Base-by-base conservation (phyloP, 2,329 filamentous ascomycete genomes). In the Trichothecium roseum region DNA sequence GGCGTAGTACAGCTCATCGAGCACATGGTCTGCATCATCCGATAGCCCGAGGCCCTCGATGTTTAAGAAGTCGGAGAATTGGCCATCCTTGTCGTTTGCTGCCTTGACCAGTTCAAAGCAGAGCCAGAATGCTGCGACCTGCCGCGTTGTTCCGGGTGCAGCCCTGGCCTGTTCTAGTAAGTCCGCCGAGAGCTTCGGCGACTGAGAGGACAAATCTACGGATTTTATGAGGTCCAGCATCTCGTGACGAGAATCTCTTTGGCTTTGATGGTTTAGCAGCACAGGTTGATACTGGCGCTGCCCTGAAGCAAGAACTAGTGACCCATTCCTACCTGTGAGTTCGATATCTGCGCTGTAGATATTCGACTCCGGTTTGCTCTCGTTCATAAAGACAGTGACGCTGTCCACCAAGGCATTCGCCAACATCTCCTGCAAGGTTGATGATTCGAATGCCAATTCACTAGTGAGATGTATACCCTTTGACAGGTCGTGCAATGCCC, bases 101-200 rank as follows among this genome's bases (percentile, higher is more conserved):
- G 72, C 67, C 48, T 78, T 78, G 8, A 88, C 57, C 2, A 89
- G 68, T 45, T 83, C 75, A 38, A 88, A 74, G 1, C 82, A 73
- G 3, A 94, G 63, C 88, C 88, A 95, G 46, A 85, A 83, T 3
- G 80, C 75, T 10, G 85, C 76, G 18, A 89, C 56, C 42, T 78
- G 73, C 26, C 66, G 63, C 14, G 74, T 63, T 1, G 74, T 72
- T 4, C 68, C 62, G 3, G 72, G 70, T n/a, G n/a, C n/a, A 20
- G 73, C 66, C 35, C 74, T 71, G 4, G 81, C 58, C 37, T 72
- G 71, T 31, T 76, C 71, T 18, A 88, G 60, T 56, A 94, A 72
- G 16, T 76, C 73, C 14, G 66, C 66, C 4, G 77, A 75, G 32
- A 93, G 65, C 10, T 58, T 68, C 7, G 79, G 59, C 39, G 77